These are phyloP conservation scores for Epichloe gansuensis DNA, from an alignment of 2,329 filamentous ascomycete genomes.

Conservation along the genomic window DNA sequence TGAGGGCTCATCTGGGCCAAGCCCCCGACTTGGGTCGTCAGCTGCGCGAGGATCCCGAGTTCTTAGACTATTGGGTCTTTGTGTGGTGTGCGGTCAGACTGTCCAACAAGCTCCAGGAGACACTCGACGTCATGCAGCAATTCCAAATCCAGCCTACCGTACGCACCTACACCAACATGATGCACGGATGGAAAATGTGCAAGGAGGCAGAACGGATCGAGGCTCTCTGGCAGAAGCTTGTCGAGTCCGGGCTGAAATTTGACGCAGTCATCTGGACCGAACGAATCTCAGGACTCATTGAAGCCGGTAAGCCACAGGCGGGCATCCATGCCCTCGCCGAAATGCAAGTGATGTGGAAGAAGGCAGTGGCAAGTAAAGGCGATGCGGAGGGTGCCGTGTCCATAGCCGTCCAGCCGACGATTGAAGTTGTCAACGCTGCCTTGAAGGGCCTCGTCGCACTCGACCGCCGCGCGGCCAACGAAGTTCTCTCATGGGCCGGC, in stretches of 20 bases:
- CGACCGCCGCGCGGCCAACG: constrained; percentile 35
- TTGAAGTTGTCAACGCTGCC: constrained; percentile 56
- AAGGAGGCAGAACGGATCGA: constrained; percentile 48
- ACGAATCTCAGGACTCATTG: constrained; percentile 53
- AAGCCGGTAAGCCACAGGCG: constrained; percentile 35
- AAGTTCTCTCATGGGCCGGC: constrained; percentile 47
- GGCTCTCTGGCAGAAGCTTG: constrained; percentile 54
- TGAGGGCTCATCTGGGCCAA: constrained; percentile 15
- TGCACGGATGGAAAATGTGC: constrained; percentile 53
- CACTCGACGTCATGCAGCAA: constrained; percentile 29
- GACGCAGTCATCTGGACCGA: constrained; percentile 58
- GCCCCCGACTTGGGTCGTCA: constrained; percentile 14
- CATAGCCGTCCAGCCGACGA: constrained; percentile 42
- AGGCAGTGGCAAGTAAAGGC: constrained; percentile 18
- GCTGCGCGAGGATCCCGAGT: constrained; percentile 21
- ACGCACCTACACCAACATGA: constrained; percentile 59
- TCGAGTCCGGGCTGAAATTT: constrained; percentile 41
- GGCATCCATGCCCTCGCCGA: constrained; percentile 54
- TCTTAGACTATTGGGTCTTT: constrained; percentile 28
- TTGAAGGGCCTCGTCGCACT: constrained; percentile 47
- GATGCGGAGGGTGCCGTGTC: constrained; percentile 15
- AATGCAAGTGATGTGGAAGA: constrained; percentile 49
- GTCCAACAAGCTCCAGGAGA: constrained; percentile 19
- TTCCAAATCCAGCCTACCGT: constrained; percentile 44
- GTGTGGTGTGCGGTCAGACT: constrained; percentile 25